phyloP scores from a whole-genome alignment of 2,329 filamentous ascomycete species.

The Colletotrichum sojae region DNA sequence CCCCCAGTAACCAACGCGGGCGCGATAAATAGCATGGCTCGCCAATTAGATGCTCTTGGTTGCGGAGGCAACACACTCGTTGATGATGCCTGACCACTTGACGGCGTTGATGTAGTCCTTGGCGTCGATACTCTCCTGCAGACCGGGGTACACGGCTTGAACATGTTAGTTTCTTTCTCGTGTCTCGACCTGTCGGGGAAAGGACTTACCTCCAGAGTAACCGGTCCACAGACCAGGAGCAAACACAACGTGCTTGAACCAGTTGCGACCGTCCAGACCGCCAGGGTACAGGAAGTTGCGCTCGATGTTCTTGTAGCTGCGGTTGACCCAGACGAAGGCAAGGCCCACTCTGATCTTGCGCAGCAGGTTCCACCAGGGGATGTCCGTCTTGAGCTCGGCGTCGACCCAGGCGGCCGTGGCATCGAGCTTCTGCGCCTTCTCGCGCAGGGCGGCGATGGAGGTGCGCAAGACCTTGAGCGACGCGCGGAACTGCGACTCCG shows the following conservation, averaged over 20 bases:
- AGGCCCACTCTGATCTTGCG: constrained; percentile 75
- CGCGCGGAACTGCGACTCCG: constrained; percentile 55
- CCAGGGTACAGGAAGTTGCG: constrained; percentile 81
- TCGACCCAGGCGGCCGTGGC: constrained; percentile 58
- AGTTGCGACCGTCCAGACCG: constrained; percentile 83
- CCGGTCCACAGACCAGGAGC: constrained; percentile 93
- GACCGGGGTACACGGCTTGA: constrained; percentile 72
- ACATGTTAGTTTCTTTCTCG: constrained; percentile 33
- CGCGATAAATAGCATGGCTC: too few species aligned
- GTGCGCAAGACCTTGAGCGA: constrained; percentile 56
- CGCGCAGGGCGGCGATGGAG: constrained; percentile 54
- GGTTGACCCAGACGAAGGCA: constrained; percentile 78
- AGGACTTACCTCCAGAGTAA: constrained; percentile 79
- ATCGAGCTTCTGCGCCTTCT: constrained; percentile 61
- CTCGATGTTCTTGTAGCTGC: constrained; percentile 87
- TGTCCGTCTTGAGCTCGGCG: constrained; percentile 61
- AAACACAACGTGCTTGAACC: constrained; percentile 97
- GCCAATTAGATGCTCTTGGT: constrained; percentile 49
- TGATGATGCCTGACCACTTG: constrained; percentile 73
- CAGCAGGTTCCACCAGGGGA: constrained; percentile 86
- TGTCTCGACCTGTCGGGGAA: not conserved
- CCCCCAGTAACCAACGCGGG: too few species aligned
- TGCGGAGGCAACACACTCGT: constrained; percentile 63
- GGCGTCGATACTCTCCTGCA: constrained; percentile 73
- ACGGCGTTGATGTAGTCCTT: constrained; percentile 71